Percentiles rank a stretch among this genome's conserved stretches.
These are phyloP conservation scores for Dictyophora rubrovolvata DNA, from an alignment of 768 basidiomycete genomes.

Conservation along the genomic window DNA sequence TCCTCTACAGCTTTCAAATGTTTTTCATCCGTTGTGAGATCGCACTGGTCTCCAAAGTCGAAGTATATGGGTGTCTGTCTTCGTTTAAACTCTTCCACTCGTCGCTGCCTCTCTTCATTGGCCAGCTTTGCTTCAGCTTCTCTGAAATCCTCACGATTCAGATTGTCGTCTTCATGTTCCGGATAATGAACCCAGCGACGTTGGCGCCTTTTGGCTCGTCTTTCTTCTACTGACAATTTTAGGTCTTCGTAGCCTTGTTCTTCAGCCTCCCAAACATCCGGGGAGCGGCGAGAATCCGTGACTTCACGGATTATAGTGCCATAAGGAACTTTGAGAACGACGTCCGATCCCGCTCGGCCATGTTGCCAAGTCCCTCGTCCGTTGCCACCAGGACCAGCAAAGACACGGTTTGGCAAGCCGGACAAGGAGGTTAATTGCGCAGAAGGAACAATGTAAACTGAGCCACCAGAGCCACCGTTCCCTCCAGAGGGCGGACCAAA, in stretches of 20 bases:
- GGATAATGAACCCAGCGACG: conserved; percentile 79
- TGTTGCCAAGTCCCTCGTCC: conserved; percentile 86
- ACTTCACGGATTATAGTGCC: conserved; percentile 85
- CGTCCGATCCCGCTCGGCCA: conserved; percentile 63
- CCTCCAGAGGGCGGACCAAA: conserved; percentile 90
- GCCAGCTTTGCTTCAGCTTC: conserved; percentile 57
- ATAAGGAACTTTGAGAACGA: conserved; percentile 72
- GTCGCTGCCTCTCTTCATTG: conserved; percentile 50
- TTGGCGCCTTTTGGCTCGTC: conserved; percentile 50
- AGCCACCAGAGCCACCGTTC: conserved; percentile 81
- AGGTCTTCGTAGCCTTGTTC: conserved; percentile 38
- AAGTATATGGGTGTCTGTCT: conserved; percentile 38
- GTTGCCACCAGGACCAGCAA: conserved; percentile 53
- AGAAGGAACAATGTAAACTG: conserved; percentile 76
- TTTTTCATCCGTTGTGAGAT: conserved; percentile 23
- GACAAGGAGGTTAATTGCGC: conserved; percentile 70
- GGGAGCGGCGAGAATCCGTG: conserved; percentile 50
- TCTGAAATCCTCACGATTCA: conserved; percentile 53
- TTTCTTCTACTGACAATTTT: conserved; percentile 36
- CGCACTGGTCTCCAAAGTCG: conserved; percentile 34
- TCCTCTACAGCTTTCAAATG: conserved; percentile 30
- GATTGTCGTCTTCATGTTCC: conserved; percentile 47
- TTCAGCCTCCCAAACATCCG: conserved; percentile 67
- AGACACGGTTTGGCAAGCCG: conserved; percentile 55
- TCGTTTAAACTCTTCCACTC: conserved; percentile 35